Evolutionary conservation across 805 yeast genomes (phyloP).

Genomic region (Saccharomycopsis sp.): DNA sequence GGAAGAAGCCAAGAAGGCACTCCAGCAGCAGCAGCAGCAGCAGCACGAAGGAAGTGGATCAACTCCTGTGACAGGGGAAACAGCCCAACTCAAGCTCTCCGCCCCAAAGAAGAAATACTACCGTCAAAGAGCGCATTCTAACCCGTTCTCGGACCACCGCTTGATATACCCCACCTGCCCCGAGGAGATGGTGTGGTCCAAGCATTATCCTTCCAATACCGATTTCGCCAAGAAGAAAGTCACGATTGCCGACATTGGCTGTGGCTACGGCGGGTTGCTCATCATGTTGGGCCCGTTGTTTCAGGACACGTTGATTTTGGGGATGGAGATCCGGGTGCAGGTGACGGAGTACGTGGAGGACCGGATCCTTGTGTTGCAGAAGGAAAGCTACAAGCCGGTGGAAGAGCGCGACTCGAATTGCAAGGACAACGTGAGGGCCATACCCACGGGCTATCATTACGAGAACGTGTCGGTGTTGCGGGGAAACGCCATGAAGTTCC

Average conservation of each 20-base stretch:
- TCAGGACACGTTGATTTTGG: conserved; percentile 68
- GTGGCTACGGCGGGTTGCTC: conserved; percentile 93
- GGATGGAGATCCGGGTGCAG: conserved; percentile 97
- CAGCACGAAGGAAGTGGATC: too few species aligned
- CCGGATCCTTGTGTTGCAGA: conserved; percentile 74
- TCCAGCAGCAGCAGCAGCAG: too few species aligned
- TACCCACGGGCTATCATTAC: too few species aligned
- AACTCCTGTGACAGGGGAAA: too few species aligned
- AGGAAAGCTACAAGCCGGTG: conserved; percentile 27
- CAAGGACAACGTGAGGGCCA: too few species aligned
- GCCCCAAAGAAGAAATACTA: conserved; percentile 81
- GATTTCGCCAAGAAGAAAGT: conserved; percentile 39
- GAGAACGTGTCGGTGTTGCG: conserved; percentile 85
- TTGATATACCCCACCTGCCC: conserved; percentile 83
- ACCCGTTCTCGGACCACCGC: conserved; percentile 92
- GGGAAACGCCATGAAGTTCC: conserved; percentile 95
- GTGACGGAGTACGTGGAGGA: conserved; percentile 97
- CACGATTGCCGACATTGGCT: conserved; percentile 91
- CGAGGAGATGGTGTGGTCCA: conserved; percentile 77
- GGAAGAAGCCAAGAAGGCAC: conserved; percentile 35
- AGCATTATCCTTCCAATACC: conserved; percentile 52
- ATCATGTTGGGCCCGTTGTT: conserved; percentile 71
- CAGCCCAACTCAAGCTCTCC: conserved; percentile 30
- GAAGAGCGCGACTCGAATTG: conserved; percentile 24
- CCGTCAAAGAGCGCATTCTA: conserved; percentile 95